Percentiles rank a stretch among this genome's conserved stretches.
phyloP scores from a whole-genome alignment of 2,329 filamentous ascomycete species.

The Sporothrix sp. region DNA sequence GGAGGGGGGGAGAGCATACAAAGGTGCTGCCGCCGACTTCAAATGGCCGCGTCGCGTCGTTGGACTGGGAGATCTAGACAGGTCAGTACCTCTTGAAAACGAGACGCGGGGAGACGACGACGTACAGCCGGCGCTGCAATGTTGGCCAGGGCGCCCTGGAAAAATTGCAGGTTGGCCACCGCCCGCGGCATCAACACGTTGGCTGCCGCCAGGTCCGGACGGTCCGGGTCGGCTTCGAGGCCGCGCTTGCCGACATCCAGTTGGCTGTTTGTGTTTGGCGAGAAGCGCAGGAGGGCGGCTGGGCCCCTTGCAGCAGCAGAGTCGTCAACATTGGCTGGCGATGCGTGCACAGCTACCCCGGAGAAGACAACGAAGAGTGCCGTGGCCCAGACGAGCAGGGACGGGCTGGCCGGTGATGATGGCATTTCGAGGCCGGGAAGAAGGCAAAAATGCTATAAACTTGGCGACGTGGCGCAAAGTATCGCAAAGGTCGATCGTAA shows the following conservation, averaged over 20 bases:
- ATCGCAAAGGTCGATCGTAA: background rate
- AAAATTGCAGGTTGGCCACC: conserved; percentile 31
- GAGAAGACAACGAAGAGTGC: background rate
- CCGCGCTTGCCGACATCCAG: background rate
- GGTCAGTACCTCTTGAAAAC: background rate
- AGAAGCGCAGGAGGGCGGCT: conserved; percentile 4
- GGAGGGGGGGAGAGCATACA: conserved; percentile 22
- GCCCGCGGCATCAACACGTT: conserved; percentile 11
- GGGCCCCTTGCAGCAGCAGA: background rate
- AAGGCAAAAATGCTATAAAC: background rate
- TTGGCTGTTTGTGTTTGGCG: background rate
- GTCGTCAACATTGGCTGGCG: background rate
- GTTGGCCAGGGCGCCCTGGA: conserved; percentile 32
- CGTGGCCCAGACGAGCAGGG: conserved; percentile 6
- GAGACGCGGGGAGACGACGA: background rate
- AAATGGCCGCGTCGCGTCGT: conserved; percentile 32
- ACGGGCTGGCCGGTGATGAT: background rate
- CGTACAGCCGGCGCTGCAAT: conserved; percentile 26
- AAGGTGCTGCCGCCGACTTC: conserved; percentile 36
- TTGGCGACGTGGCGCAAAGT: too few relatives aligned
- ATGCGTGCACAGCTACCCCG: background rate
- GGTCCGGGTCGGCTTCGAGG: conserved; percentile 22
- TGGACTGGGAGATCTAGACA: conserved; percentile 30
- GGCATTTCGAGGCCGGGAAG: background rate
- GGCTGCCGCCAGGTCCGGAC: conserved; percentile 8